phyloP scores from a whole-genome alignment of 2,329 filamentous ascomycete species.

The Byssoonygena ceratinophila region DNA sequence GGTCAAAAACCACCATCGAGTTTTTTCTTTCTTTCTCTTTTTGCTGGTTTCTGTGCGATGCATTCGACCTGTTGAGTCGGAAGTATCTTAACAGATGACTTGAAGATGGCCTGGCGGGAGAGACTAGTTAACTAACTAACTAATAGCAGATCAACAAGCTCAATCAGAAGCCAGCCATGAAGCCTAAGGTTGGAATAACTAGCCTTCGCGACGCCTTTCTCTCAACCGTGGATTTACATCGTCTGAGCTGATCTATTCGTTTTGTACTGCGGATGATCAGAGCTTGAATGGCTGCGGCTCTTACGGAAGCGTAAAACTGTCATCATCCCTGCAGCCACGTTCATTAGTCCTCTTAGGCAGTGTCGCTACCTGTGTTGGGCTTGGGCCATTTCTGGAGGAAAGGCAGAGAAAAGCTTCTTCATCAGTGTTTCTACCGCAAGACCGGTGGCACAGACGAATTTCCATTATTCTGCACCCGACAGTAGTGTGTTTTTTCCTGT shows the following conservation, averaged over 20 bases:
- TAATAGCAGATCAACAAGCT: not conserved
- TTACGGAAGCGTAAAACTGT: slow-evolving; percentile 6
- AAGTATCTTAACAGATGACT: slow-evolving; percentile 2
- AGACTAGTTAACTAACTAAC: no score
- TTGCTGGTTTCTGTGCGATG: not conserved
- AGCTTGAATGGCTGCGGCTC: slow-evolving; percentile 7
- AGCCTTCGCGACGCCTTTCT: no score
- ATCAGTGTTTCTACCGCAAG: no score
- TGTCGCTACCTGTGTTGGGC: not conserved
- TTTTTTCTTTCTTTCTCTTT: not conserved
- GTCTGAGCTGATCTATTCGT: no score
- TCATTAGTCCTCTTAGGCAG: no score
- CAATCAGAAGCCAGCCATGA: not conserved
- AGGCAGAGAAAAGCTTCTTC: no score
- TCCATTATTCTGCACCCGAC: no score
- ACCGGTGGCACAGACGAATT: no score
- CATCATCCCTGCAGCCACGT: slow-evolving; percentile 9
- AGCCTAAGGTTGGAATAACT: not conserved
- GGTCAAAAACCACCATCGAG: slow-evolving; percentile 1
- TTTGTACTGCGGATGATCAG: slow-evolving; percentile 1
- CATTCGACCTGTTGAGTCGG: slow-evolving; percentile 5
- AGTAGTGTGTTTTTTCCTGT: no score
- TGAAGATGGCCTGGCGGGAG: not conserved
- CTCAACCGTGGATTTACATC: no score
- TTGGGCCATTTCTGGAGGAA: no score